Conservation (phyloP, 208 protist species). For the Endotrypanum monterogeii region DNA sequence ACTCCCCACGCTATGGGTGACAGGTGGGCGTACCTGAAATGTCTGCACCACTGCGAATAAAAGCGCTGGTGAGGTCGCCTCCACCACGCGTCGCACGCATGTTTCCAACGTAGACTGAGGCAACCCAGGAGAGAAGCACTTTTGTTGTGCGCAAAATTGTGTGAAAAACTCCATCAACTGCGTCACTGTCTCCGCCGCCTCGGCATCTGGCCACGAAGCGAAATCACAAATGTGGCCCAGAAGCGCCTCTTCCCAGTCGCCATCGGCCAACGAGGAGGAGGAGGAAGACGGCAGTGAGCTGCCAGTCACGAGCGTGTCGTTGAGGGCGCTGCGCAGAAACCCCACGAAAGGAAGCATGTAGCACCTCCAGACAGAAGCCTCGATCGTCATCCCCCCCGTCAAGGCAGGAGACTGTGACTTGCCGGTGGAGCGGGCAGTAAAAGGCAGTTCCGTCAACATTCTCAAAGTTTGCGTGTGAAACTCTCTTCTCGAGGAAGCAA, state of each 20-base stretch:
- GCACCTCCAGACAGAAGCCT: constrained; percentile 1
- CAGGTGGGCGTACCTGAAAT: constrained; percentile 1
- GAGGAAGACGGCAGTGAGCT: not conserved
- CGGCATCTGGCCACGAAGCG: constrained; percentile 8
- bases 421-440: not conserved
- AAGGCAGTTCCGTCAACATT: not conserved
- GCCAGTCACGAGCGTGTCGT: no score
- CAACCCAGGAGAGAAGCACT: not conserved
- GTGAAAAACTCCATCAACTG: constrained; percentile 9
- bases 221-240: constrained; percentile 16
- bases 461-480: not conserved
- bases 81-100: constrained; percentile 15
- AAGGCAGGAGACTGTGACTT: not conserved
- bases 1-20: not conserved
- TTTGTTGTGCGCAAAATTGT: not conserved
- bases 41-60: constrained; percentile 11
- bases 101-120: not conserved
- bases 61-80: constrained; percentile 16
- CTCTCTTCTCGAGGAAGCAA: not conserved
- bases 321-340: not conserved
- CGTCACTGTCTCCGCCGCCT: not conserved
- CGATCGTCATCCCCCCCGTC: not conserved
- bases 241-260: constrained; percentile 10
- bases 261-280: not conserved
- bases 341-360: constrained; percentile 3